These are phyloP conservation scores for Ambrosia trifida DNA, from an alignment of 129 eudicot genomes.

Conservation along the genomic window DNA sequence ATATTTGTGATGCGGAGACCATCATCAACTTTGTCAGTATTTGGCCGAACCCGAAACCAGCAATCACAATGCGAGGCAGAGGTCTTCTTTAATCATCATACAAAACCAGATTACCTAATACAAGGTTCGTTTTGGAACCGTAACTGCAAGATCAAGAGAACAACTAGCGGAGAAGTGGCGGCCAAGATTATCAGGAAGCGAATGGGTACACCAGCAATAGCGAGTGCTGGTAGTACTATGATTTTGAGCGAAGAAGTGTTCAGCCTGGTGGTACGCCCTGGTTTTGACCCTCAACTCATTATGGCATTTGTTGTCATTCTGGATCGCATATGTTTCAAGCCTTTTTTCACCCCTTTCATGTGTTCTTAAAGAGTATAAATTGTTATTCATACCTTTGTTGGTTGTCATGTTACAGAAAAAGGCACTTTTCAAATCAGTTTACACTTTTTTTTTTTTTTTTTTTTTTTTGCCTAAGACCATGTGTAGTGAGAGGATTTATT, in stretches of 20 bases:
- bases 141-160: slow-evolving; percentile 38
- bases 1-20: slow-evolving; percentile 46
- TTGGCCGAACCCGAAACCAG: slow-evolving; percentile 19
- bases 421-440: too few species aligned
- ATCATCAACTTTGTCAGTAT: slow-evolving; percentile 5
- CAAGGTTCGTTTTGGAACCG: slow-evolving; percentile 46
- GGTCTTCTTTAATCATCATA: slow-evolving; percentile 24
- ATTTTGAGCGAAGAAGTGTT: slow-evolving; percentile 43
- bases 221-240: slow-evolving; percentile 10
- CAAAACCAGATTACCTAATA: slow-evolving; percentile 29
- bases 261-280: slow-evolving; percentile 36
- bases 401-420: too few species aligned
- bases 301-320: slow-evolving; percentile 46
- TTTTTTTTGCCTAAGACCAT: too few species aligned
- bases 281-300: slow-evolving; percentile 37
- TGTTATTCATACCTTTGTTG: too few species aligned
- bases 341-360: slow-evolving; percentile 27
- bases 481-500: too few species aligned
- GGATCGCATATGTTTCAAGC: slow-evolving; percentile 49
- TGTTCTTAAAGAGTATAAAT: slow-evolving; percentile 20
- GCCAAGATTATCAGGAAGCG: slow-evolving; percentile 42
- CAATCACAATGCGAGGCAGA: slow-evolving; percentile 36
- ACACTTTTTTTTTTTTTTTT: too few species aligned
- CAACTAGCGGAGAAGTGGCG: slow-evolving; percentile 28
- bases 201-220: background rate